Base-by-base conservation (phyloP, 805 yeast genomes). In the Metschnikowia similis region DNA sequence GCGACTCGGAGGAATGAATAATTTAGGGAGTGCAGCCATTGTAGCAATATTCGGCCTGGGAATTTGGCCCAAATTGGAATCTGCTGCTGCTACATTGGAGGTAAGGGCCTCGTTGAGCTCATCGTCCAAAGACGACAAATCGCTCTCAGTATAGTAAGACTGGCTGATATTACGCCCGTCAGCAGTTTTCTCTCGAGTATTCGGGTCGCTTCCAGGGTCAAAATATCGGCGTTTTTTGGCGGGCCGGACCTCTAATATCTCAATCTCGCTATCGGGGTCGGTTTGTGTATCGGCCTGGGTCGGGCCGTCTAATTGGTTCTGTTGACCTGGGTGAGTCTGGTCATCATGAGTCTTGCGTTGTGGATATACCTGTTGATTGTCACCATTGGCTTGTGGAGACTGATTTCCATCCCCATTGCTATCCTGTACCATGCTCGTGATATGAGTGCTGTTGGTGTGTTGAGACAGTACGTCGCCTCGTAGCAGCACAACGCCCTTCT, bases 231-330 rank as follows among this genome's bases (percentile, higher is more conserved):
- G 32, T 31, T 40, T 31, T 21, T 29, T 29, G 17, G 44, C 34
- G 6, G 44, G 17, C 10, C 56, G 47, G 9, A 55, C 57, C 36
- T 56, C 59, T 8, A 55, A 35, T 8, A 56, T 56, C 30, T 56
- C 60, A n/a, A 56, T 35, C 21, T 56, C 60, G 34, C 53, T 49
- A 14, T 53, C 60, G 10, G 49, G 31, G 48, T 26, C n/a, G 16
- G 16, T 13, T 8, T 41, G 42, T 8, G 42, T 8, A 32, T 41
- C 37, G 30, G 45, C 37, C 30, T 41, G 37, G 6, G 37, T 21
- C 14, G 45, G 21, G 9, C 21, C 9, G 9, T 17, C 28, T 21
- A 13, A 7, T 4, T 11, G 16, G 11, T 16, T 7, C 14, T 37
- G 40, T 13, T 17, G 40, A 14, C 4, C 29, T n/a, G 14, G n/a